Evolutionary conservation across 768 basidiomycete genomes (phyloP).

Genomic region (Leccinellum albellum): DNA sequence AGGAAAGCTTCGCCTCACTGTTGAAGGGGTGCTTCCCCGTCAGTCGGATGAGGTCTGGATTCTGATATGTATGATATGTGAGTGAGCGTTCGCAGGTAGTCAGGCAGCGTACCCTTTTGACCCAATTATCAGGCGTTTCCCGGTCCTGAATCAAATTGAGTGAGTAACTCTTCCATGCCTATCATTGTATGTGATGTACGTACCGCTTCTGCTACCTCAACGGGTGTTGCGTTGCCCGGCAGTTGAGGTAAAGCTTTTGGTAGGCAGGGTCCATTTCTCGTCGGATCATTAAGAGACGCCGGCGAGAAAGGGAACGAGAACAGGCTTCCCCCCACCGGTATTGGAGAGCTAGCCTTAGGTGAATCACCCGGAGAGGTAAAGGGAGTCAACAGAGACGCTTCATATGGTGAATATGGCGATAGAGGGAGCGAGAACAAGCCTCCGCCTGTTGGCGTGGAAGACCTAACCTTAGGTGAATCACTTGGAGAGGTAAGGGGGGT

Average conservation of each 20-base stretch:
- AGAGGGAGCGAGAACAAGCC: too few species aligned
- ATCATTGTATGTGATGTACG: not conserved
- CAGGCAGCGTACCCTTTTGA: constrained; percentile 29
- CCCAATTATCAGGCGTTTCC: constrained; percentile 41
- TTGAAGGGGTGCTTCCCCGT: constrained; percentile 67
- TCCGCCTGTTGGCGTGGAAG: not conserved
- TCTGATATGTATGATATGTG: constrained; percentile 9
- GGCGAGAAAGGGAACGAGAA: constrained; percentile 18
- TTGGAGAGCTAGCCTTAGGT: not conserved
- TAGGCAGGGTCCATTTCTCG: constrained; percentile 20
- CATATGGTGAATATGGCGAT: constrained; percentile 1
- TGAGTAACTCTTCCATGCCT: not conserved
- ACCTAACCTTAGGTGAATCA: not conserved
- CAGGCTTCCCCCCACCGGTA: not conserved
- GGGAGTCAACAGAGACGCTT: constrained; percentile 8
- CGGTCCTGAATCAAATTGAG: constrained; percentile 22
- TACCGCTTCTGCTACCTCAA: constrained; percentile 24
- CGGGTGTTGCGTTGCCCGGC: constrained; percentile 19
- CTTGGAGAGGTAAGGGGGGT: constrained; percentile 9
- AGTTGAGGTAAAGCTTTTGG: constrained; percentile 23
- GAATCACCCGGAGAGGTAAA: constrained; percentile 5
- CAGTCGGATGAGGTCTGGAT: constrained; percentile 42
- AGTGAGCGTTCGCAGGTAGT: not conserved
- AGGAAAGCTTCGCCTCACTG: constrained; percentile 44
- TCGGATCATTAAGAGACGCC: constrained; percentile 13